A percentile compares a stretch with the other conserved stretches of the same genome.
Evolutionary conservation across 768 basidiomycete genomes (phyloP).

Genomic region (Lactarius sanguifluus): DNA sequence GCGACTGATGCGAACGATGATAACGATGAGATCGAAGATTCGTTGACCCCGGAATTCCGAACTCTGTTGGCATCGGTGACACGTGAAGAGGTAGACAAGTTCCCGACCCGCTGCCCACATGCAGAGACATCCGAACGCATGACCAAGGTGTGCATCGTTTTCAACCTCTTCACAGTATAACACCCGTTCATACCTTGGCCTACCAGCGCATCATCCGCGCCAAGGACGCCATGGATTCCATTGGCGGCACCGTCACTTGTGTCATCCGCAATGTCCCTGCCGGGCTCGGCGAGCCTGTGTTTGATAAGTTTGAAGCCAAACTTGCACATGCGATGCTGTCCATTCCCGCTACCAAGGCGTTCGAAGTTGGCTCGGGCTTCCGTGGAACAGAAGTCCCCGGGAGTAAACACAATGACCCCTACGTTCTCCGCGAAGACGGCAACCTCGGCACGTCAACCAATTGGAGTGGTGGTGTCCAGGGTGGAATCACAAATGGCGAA

Average conservation of each 20-base stretch:
- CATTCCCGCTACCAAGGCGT: conserved; percentile 97
- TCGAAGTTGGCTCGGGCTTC: conserved; percentile 98
- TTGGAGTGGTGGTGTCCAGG: conserved; percentile 97
- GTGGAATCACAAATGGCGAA: conserved; percentile 97
- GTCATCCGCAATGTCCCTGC: conserved; percentile 88
- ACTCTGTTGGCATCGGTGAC: conserved; percentile 76
- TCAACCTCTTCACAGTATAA: conserved; percentile 5
- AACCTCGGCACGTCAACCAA: conserved; percentile 83
- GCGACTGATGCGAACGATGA: conserved; percentile 53
- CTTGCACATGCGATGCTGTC: conserved; percentile 98
- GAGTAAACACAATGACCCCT: conserved; percentile 90
- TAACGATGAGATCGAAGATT: conserved; percentile 63
- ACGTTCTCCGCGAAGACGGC: conserved; percentile 63
- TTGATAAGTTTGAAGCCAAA: conserved; percentile 97
- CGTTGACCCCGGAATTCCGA: conserved; percentile 80
- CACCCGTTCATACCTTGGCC: not conserved
- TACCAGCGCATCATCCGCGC: conserved; percentile 87
- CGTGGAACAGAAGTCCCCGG: conserved; percentile 92
- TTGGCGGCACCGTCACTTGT: conserved; percentile 97
- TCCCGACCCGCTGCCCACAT: conserved; percentile 88
- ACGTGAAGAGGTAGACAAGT: conserved; percentile 84
- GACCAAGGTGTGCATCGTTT: conserved; percentile 62
- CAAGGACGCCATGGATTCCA: conserved; percentile 88
- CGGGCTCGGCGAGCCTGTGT: conserved; percentile 95
- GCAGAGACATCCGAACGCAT: conserved; percentile 84